Evolutionary conservation across 1,139 yeast species (phyloP).

Genomic region (Pichia sp.): DNA sequence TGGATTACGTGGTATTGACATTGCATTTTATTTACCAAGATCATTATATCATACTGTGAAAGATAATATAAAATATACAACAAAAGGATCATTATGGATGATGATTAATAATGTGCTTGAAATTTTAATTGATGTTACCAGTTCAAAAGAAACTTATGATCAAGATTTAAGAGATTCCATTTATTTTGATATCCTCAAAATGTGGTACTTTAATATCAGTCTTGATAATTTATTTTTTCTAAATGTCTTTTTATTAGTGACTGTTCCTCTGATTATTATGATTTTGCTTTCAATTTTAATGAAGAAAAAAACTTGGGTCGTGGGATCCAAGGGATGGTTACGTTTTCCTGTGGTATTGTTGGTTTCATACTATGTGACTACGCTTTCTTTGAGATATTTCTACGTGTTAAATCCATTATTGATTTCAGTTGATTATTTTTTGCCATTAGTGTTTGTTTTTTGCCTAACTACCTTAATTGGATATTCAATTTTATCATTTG

Average conservation of each 20-base stretch:
- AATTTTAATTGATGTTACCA: conserved; percentile 37
- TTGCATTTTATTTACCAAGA: conserved; percentile 70
- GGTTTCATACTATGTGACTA: conserved; percentile 37
- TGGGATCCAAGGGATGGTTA: conserved; percentile 40
- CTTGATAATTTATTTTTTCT: conserved; percentile 39
- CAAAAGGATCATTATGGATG: conserved; percentile 68
- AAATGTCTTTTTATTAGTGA: conserved; percentile 45
- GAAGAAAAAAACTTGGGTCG: conserved; percentile 43
- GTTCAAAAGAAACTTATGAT: conserved; percentile 39
- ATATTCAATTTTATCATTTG: conserved; percentile 48
- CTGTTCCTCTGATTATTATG: conserved; percentile 49
- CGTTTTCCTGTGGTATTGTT: conserved; percentile 54
- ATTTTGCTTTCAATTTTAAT: conserved; percentile 44
- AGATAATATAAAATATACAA: conserved; percentile 62
- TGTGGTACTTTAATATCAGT: conserved; percentile 48
- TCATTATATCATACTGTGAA: conserved; percentile 73
- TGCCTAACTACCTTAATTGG: conserved; percentile 47
- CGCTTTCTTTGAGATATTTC: conserved; percentile 34
- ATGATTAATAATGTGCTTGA: conserved; percentile 73
- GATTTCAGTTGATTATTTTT: conserved; percentile 49
- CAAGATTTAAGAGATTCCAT: conserved; percentile 24
- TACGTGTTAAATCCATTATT: conserved; percentile 46
- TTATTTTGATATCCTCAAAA: conserved; percentile 57
- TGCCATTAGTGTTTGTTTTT: conserved; percentile 42
- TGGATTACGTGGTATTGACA: conserved; percentile 80